These are phyloP conservation scores for Nitzschia sp. DNA, from an alignment of 108 stramenopile genomes.

Conservation along the genomic window DNA sequence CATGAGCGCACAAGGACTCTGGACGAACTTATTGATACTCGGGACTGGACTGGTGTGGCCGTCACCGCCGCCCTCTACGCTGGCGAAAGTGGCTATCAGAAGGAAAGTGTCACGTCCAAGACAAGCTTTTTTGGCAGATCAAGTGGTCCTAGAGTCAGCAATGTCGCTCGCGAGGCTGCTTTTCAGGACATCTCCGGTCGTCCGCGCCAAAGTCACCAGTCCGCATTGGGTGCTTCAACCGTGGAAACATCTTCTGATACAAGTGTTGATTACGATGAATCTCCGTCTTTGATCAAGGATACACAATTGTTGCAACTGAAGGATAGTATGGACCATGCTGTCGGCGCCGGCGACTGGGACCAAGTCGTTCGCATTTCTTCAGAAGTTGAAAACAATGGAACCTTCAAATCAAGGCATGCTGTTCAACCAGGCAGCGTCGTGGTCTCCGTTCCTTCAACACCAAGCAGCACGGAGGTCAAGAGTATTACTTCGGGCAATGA, in stretches of 20 bases:
- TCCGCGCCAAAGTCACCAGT: not conserved
- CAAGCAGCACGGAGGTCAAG: not conserved
- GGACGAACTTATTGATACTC: constrained; percentile 24
- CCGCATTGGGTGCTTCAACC: not conserved
- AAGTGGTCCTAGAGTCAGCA: not conserved
- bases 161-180: not conserved
- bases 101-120: not conserved
- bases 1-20: constrained; percentile 29
- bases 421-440: not conserved
- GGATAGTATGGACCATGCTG: constrained; percentile 23
- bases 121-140: not conserved
- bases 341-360: constrained; percentile 26
- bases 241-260: not conserved
- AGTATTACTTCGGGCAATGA: not conserved
- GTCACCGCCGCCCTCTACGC: constrained; percentile 40
- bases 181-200: not conserved
- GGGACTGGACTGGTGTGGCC: constrained; percentile 42
- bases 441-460: not conserved
- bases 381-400: constrained; percentile 17
- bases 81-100: constrained; percentile 28
- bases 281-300: not conserved
- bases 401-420: not conserved
- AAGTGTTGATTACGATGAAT: not conserved
- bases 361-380: constrained; percentile 17
- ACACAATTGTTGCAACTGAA: not conserved